Percentiles rank a stretch among this genome's conserved stretches.
These are phyloP conservation scores for Eimeria tenella DNA, from an alignment of 169 alveolate genomes.

Conservation along the genomic window DNA sequence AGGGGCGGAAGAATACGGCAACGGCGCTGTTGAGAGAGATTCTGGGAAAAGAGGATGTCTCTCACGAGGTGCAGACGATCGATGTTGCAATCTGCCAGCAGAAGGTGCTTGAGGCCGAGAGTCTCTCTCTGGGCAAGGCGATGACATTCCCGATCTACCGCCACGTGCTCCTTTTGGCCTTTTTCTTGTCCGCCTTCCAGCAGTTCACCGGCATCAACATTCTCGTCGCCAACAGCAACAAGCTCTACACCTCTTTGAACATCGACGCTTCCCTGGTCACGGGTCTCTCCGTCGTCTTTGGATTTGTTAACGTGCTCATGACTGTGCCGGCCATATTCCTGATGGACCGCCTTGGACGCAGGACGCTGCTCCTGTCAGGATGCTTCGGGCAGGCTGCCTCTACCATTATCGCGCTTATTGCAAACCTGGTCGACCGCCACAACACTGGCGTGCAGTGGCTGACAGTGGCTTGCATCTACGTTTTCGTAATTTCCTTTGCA, in stretches of 20 bases:
- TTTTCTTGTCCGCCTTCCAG: conserved; percentile 87
- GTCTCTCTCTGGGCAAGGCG: conserved; percentile 70
- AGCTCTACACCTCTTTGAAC: conserved; percentile 82
- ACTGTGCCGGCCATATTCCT: conserved; percentile 85
- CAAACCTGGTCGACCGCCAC: conserved; percentile 61
- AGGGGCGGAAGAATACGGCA: conserved; percentile 68
- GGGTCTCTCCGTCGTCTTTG: conserved; percentile 82
- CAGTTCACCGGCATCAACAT: conserved; percentile 91
- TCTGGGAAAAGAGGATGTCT: conserved; percentile 63
- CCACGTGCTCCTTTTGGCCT: conserved; percentile 84
- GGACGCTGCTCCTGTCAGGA: conserved; percentile 86
- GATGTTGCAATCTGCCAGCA: conserved; percentile 35
- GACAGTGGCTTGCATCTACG: conserved; percentile 81
- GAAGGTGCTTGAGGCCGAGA: conserved; percentile 40
- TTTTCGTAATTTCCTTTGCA: conserved; percentile 89
- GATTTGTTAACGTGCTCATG: conserved; percentile 83
- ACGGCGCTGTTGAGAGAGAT: conserved; percentile 65
- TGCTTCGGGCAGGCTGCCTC: conserved; percentile 84
- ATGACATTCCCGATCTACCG: conserved; percentile 81
- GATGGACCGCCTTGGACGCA: conserved; percentile 89
- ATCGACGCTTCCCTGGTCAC: conserved; percentile 77
- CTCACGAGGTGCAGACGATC: conserved; percentile 62
- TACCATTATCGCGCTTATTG: conserved; percentile 59
- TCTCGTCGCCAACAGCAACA: conserved; percentile 88
- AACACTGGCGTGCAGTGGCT: conserved; percentile 64